Base-by-base conservation (phyloP, 345 rosid species). In the Bruguiera parviflora region DNA sequence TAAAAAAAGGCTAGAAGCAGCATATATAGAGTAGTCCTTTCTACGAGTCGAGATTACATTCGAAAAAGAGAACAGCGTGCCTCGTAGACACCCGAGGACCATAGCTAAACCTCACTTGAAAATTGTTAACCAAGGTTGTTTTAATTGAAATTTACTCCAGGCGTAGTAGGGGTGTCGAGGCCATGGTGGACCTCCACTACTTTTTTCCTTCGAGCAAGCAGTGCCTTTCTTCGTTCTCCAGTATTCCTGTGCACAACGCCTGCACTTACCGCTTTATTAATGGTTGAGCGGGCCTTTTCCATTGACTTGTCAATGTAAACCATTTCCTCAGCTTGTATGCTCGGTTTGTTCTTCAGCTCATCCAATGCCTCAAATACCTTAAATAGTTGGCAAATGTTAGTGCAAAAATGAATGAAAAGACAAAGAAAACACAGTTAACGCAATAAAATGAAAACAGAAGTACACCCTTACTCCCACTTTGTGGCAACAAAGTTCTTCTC, bases 301-400 rank as follows among this genome's bases (percentile, higher is more conserved):
- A 56, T 56, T 56, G 24, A 27, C 16, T 3, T 27, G 11, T 56
- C 59, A 56, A 56, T 56, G 28, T 56, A 13, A 56, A 15, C 18
- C 24, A 56, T 8, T 13, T 56, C 59, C 59, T 56, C 59, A 56
- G 59, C 28, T 56, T 56, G 29, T 9, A 24, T 5, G 10, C 9
- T 25, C 8, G 59, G 29, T 56, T 56, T 24, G 59, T 56, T 56
- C 16, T 56, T 56, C 59, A 56, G 59, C 59, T 56, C 59, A 56
- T 56, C 59, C 29, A 56, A 56, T 27, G 59, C 29, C 8, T 21
- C 28, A 22, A 56, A 56, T 5, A 56, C 59, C 59, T 56, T 13
- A 29, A 20, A 56, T 15, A 22, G 59, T 20, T 56, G 28, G 16
- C 59, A 24, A 56, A 8, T 19, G 24, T 56, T 43, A 4, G 18